Evolutionary conservation across 352 stramenopile species (phyloP), one percentile per base, ranked within the genome.

Genomic region (Globisporangium sylvaticum): DNA sequence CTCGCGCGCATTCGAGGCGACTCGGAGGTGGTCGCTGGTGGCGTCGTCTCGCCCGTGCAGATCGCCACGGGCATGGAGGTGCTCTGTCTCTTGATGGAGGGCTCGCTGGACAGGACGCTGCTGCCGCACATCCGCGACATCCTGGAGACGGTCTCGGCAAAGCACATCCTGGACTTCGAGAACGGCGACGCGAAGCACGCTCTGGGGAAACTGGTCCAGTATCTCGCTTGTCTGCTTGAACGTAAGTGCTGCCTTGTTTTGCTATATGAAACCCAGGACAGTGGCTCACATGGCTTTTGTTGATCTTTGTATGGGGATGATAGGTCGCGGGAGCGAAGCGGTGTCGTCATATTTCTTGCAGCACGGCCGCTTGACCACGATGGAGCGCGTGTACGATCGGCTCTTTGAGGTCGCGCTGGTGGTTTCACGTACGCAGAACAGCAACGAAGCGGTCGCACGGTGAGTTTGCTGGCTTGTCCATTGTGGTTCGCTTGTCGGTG

Each of bases 1-100:
- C 66, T 95, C 18, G 73, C 79, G 14, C 81, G 81, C 2, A 72
- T 93, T 31, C 76, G 79, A 25, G 83, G 84, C 27, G 82, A 91
- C 24, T 69, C 76, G 1, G 76, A 89, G 0, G 70, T 76, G 24
- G 69, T 80, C 10, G 34, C 57, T 20, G 31, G 32, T 22, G 70
- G 69, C 9, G 50, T 76, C 27, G 55, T 81, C 37, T 58, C 69
- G 31, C 64, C 75, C 1, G 72, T 61, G 0, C 58, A 68, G 27
- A 78, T 73, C 20, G 64, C 68, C 0, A 58, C 68, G 9, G 72
- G 69, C 27, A 62, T 92, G 12, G 79, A 91, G 55, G 22, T 94
- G n/a, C 68, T 94, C 31, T 44, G 59, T 3, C 73, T 53, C n/a
- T 20, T 94, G 25, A 70, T 91, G 53, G 54, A 74, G 44, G 86